Base-by-base conservation (phyloP, 2,329 filamentous ascomycete genomes). In the Sporothrix luriei region DNA sequence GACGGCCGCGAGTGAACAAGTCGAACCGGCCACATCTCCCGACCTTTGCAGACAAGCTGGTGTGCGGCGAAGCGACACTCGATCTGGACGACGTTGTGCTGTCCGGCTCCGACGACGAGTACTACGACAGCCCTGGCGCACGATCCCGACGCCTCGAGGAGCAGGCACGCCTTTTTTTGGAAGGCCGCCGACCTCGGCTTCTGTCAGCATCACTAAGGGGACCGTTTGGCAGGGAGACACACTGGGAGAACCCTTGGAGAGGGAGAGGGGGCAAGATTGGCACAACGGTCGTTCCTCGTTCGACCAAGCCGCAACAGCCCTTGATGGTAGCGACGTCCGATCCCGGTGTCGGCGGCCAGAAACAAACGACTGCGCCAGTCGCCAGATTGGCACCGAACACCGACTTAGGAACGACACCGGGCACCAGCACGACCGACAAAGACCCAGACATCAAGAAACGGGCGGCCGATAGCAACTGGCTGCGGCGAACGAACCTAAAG, bases 131-230 rank as follows among this genome's bases (percentile, higher is more conserved):
- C 24, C 78, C 84, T 3, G 79, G 79, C 43, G 77, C 81, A 3
- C 82, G 85, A 75, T 82, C 82, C 33, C 77, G 80, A 26, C 83
- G 86, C 71, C 87, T 89, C 70, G 88, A 91, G 76, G 78, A 81
- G 0, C 84, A 89, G 14, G 90, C 87, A 1, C 78, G 82, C 43
- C 82, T 83, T 46, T 91, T 85, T 73, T 78, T 91, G 49, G 78
- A 81, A 7, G 90, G 90, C 0, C 79, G 82, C 40, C 75, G 82
- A 1, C 83, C 89, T 0, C 75, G 84, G 29, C 81, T 93, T 2
- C 76, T 88, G 3, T 90, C 90, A 14, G 85, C 90, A 7, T 78
- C 79, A 6, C 79, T 92, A 3, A 83, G 79, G 71, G 90, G 90
- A 0, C 90, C 90, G 0, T 90, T 91, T 73, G 81, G 84, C 57